Conservation (phyloP, 306 rosid species). For the Trifolium pratense region DNA sequence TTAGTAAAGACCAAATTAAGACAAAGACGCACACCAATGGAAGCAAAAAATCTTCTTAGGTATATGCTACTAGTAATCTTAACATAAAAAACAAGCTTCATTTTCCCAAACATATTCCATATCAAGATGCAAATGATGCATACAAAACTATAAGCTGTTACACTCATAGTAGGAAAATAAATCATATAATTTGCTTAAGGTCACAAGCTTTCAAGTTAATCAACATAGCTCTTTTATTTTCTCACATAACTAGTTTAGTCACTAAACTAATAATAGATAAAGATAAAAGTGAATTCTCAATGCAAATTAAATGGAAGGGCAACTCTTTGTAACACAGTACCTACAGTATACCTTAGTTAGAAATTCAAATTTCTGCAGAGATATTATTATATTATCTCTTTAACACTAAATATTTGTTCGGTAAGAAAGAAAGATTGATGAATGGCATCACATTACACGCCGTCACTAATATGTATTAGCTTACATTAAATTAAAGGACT, state of each 20-base stretch:
- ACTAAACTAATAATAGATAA: neutral
- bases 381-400: neutral
- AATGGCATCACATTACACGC: too few species aligned
- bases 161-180: neutral
- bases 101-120: constrained; percentile 16
- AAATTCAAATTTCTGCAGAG: neutral
- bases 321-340: neutral
- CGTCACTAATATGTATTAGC: too few species aligned
- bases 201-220: constrained; percentile 5
- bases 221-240: constrained; percentile 14
- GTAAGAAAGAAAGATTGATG: too few species aligned
- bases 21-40: constrained; percentile 31
- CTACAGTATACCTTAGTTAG: neutral
- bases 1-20: constrained; percentile 29
- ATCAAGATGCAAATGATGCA: constrained; percentile 20
- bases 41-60: constrained; percentile 12
- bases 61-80: constrained; percentile 5
- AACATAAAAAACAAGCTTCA: constrained; percentile 11
- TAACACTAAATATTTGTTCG: neutral
- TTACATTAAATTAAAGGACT: too few species aligned
- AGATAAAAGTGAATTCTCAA: neutral
- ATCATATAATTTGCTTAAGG: constrained; percentile 10
- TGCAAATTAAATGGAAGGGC: neutral
- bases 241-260: neutral
- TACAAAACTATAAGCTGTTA: constrained; percentile 1